phyloP scores from a whole-genome alignment of 352 stramenopile genomes.

The Halophytophthora batemanensis region DNA sequence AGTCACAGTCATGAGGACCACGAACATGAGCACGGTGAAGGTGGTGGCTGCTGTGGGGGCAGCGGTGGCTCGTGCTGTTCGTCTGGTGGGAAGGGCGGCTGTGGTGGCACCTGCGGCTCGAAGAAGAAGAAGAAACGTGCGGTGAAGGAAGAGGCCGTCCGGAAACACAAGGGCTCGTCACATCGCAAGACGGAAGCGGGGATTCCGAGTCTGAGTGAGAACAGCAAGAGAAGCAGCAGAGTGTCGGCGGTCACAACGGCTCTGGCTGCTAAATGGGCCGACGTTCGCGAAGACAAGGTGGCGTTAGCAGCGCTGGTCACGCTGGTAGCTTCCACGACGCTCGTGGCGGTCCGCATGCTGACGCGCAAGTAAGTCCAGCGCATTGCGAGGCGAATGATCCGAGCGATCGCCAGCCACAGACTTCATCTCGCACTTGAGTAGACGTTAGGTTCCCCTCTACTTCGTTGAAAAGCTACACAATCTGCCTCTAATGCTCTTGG shows the following conservation, averaged over 20 bases:
- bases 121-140: constrained; percentile 35
- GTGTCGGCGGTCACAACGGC: constrained; percentile 15
- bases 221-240: constrained; percentile 4
- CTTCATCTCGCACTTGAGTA: not conserved
- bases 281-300: constrained; percentile 53
- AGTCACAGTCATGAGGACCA: constrained; percentile 17
- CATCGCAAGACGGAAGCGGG: constrained; percentile 4
- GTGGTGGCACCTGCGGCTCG: constrained; percentile 29
- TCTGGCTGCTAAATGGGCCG: constrained; percentile 21
- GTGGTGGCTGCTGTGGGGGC: constrained; percentile 31
- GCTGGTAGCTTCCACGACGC: constrained; percentile 42
- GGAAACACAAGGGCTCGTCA: constrained; percentile 9
- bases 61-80: constrained; percentile 29
- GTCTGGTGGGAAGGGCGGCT: constrained; percentile 22
- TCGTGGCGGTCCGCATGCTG: constrained; percentile 49
- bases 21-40: constrained; percentile 17
- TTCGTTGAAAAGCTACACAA: too few species aligned
- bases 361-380: constrained; percentile 25
- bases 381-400: not conserved
- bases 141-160: constrained; percentile 8
- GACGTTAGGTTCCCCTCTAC: constrained; percentile 5
- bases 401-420: not conserved
- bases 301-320: constrained; percentile 43
- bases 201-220: not conserved
- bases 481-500: too few species aligned